Evolutionary conservation across 2,329 filamentous ascomycete species (phyloP), one percentile per base, ranked within the genome.

Genomic region (Madurella fahalii): DNA sequence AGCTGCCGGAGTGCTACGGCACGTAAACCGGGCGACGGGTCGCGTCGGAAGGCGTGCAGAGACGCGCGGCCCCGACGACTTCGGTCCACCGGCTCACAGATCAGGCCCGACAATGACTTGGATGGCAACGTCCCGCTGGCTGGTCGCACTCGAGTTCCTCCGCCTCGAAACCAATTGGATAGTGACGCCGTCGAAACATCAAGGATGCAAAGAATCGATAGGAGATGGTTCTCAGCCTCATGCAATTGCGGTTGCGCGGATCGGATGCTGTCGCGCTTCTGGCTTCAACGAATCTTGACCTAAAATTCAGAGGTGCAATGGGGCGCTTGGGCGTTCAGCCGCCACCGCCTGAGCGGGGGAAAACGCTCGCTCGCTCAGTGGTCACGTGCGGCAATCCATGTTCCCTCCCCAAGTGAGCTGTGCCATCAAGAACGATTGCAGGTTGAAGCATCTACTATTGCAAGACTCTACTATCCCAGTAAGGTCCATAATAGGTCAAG

Each of bases 271-370:
- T 42, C 15, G 45, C 46, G 49, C 30, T n/a, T 46, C 15, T 34
- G 48, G 37, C 30, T 44, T 41, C 34, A 51, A 30, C 40, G 40
- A 45, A 57, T 40, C 34, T 40, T 40, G 43, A 49, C 18, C 48
- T 50, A 47, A 59, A 61, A 60, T 53, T 59, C 44, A 20, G 51
- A 52, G 52, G 58, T 63, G 59, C 47, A 52, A 37, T 8, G 46
- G 25, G 47, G 47, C 54, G 56, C 55, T 53, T 47, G 57, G 57
- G 42, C 50, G 32, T 55, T 53, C 56, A 58, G 57, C 56, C 58
- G 56, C 57, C 56, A 58, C 53, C 50, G 41, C 40, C 43, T 42
- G 40, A 45, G 50, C 55, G 56, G 53, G 53, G 60, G 54, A 57
- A 52, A 54, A 25, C 7, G 25, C 25, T 25, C 52, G 41, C 25